Evolutionary conservation across 257 asterid genomes (phyloP).

Genomic region (Solanum rostratum): DNA sequence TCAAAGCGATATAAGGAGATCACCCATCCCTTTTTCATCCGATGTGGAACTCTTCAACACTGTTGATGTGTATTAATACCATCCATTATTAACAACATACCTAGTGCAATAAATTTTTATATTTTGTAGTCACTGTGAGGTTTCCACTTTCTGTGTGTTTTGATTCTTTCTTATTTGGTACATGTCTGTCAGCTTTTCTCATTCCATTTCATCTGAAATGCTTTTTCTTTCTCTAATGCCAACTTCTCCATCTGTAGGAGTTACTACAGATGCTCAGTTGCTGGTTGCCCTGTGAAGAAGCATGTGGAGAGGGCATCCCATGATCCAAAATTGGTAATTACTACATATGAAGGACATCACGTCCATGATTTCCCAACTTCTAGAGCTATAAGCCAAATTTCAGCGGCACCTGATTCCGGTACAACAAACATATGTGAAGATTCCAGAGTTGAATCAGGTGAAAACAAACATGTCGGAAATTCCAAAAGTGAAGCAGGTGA

Average conservation of each 20-base stretch:
- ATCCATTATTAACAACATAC: not conserved
- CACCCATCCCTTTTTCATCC: too few relatives aligned
- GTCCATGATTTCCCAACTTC: constrained; percentile 48
- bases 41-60: not conserved
- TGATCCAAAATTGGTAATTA: constrained; percentile 60
- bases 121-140: not conserved
- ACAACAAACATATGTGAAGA: constrained; percentile 21
- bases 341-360: constrained; percentile 84
- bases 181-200: not conserved
- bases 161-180: not conserved
- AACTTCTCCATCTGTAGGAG: constrained; percentile 43
- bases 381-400: constrained; percentile 27
- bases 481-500: constrained; percentile 24
- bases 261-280: constrained; percentile 75
- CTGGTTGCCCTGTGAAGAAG: constrained; percentile 84
- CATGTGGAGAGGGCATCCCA: constrained; percentile 89
- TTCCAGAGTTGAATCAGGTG: not conserved
- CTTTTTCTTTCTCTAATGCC: constrained; percentile 5
- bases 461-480: not conserved
- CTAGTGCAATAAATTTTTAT: not conserved
- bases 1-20: too few relatives aligned
- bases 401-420: constrained; percentile 20
- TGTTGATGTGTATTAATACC: not conserved
- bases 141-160: not conserved
- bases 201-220: not conserved